Base-by-base conservation (phyloP, 2,329 filamentous ascomycete genomes). In the Aspergillus latus region DNA sequence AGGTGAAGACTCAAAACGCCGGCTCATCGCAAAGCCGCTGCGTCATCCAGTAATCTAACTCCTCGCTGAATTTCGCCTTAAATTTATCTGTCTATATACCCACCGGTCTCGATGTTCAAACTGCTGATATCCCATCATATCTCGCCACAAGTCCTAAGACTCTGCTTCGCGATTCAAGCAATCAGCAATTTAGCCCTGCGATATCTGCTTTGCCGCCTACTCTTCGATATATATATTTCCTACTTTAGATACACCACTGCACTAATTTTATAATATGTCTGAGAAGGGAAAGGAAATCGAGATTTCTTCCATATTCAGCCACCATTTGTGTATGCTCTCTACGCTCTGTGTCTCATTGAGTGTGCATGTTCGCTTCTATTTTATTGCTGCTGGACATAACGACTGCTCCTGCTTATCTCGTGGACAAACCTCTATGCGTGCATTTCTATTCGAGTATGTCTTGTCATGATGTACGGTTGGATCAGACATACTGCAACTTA, bases 1-100 rank as follows among this genome's bases (percentile, higher is more conserved):
- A 76, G 37, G 78, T 79, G 34, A 79, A 78, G 61, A 70, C 75
- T 13, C 67, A 71, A 28, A 66, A 68, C 29, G 65, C 68, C 15
- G 73, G 70, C 45, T 63, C 68, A n/a, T 69, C 71, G 44, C 62
- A 66, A 15, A 62, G 62, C 10, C 58, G 64, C 49, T 76, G 74
- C 59, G 61, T 73, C 30, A 75, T 76, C 54, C 64, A 72, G 47
- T 76, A 61, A 66, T 56, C 45, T 13, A 26, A 5, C 15, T 30
- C 6, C 21, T 32, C 46, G 36, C 52, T 40, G 28, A 49, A 45
- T 10, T 16, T 21, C 11, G 46, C 45, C 32, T 50, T 56, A 56
- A 30, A 56, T 32, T 59, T 50, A 47, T 52, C 45, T 49, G 57
- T 55, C 53, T 47, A 51, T 62, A 64, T 61, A 61, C 60, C 62